phyloP scores from a whole-genome alignment of 2,329 filamentous ascomycete species.

The Berkeleyomyces basicola region DNA sequence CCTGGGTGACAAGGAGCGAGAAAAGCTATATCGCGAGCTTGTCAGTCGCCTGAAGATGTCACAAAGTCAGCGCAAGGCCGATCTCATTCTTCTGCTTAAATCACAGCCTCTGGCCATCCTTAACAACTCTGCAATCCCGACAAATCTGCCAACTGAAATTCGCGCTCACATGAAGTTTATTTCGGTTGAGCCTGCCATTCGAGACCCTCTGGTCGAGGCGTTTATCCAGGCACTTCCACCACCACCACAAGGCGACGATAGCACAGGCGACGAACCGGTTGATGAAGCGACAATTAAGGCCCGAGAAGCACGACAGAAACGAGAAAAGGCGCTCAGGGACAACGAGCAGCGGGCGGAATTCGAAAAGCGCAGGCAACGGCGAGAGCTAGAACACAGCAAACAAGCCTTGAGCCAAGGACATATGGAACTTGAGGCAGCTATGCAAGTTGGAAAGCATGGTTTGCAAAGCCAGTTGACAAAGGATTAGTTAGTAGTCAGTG shows the following conservation, averaged over 20 bases:
- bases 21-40: conserved; percentile 65
- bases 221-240: conserved; percentile 49
- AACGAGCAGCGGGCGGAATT: conserved; percentile 45
- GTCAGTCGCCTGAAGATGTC: conserved; percentile 50
- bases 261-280: conserved; percentile 24
- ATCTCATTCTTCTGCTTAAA: conserved; percentile 49
- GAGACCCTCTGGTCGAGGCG: conserved; percentile 48
- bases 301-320: conserved; percentile 33
- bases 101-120: conserved; percentile 40
- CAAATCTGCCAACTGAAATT: conserved; percentile 43
- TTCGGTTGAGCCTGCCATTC: conserved; percentile 40
- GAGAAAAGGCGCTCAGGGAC: conserved; percentile 52
- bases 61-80: conserved; percentile 48
- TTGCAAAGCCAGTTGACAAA: conserved; percentile 6
- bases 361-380: conserved; percentile 42
- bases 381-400: conserved; percentile 42
- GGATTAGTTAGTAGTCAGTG: neutral
- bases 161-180: conserved; percentile 54
- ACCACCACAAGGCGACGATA: conserved; percentile 25
- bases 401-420: conserved; percentile 49
- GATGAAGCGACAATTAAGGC: conserved; percentile 34
- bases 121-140: conserved; percentile 39
- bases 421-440: conserved; percentile 48
- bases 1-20: conserved; percentile 58
- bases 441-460: conserved; percentile 48